Conservation (phyloP, 192 early-diverging fungal species). For the Kickxella alabastrina region DNA sequence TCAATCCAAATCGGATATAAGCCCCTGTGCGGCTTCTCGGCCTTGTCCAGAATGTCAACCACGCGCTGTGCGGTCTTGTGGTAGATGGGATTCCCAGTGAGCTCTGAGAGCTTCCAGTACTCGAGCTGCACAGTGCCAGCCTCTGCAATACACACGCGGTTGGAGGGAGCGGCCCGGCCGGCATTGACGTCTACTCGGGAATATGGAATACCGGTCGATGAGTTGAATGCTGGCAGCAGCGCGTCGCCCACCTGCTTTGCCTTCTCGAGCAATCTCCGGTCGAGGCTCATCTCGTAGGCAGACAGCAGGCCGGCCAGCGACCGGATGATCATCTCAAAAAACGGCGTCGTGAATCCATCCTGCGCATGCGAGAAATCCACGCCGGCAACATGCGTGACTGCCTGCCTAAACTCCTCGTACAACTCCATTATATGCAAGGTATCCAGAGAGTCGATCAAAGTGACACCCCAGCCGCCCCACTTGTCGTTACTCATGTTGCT, state of each 20-base stretch:
- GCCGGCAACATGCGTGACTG: constrained; percentile 59
- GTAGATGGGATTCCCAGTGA: constrained; percentile 70
- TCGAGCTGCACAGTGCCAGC: constrained; percentile 79
- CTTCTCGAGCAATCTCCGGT: constrained; percentile 64
- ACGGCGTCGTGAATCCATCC: constrained; percentile 51
- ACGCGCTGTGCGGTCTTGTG: constrained; percentile 55
- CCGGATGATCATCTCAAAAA: constrained; percentile 86
- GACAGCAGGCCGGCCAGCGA: constrained; percentile 76
- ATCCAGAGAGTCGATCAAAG: constrained; percentile 84
- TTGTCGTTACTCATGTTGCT: constrained; percentile 38
- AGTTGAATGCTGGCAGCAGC: constrained; percentile 72
- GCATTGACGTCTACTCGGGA: constrained; percentile 56
- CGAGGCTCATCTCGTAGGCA: constrained; percentile 79
- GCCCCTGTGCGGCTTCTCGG: constrained; percentile 47
- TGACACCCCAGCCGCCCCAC: constrained; percentile 56
- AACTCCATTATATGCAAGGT: constrained; percentile 85
- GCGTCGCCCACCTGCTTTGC: constrained; percentile 64
- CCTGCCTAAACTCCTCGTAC: constrained; percentile 69
- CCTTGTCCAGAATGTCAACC: constrained; percentile 52
- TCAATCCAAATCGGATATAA: constrained; percentile 61
- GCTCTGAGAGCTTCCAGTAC: constrained; percentile 73
- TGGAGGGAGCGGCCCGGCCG: constrained; percentile 16
- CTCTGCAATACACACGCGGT: constrained; percentile 56
- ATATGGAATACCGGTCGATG: constrained; percentile 68
- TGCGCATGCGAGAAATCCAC: constrained; percentile 56